Conservation (phyloP, 371 early-diverging fungal genomes). For the Encephalitozoon romaleae region DNA sequence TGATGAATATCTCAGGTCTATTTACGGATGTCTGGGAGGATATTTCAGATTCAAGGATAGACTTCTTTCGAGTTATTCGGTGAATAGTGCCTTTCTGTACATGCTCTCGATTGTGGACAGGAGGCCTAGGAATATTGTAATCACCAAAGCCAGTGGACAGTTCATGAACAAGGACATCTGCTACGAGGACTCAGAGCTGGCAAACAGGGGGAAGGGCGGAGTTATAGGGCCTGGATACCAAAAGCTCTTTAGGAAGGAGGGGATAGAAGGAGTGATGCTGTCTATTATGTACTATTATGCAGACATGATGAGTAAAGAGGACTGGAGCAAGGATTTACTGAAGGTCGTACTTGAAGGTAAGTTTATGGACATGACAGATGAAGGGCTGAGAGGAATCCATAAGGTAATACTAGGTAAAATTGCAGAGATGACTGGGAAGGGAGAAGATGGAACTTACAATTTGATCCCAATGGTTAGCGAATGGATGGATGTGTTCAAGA, state of each 20-base stretch:
- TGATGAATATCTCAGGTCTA: not conserved
- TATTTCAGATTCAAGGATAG: constrained; percentile 19
- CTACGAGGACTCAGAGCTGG: not conserved
- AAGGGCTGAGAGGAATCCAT: not conserved
- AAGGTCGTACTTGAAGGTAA: not conserved
- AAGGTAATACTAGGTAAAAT: not conserved
- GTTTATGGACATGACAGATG: not conserved
- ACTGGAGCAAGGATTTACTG: constrained; percentile 15
- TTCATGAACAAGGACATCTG: constrained; percentile 39
- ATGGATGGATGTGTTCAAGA: not conserved
- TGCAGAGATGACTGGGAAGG: not conserved
- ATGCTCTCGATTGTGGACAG: constrained; percentile 38
- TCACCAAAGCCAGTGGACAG: constrained; percentile 18
- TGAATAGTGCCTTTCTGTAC: constrained; percentile 36
- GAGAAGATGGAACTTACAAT: not conserved
- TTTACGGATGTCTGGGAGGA: not conserved
- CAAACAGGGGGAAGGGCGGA: constrained; percentile 16
- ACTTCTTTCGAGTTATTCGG: constrained; percentile 34
- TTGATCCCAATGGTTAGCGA: not conserved
- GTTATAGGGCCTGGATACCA: constrained; percentile 52
- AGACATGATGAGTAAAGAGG: constrained; percentile 10
- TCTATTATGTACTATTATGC: constrained; percentile 44
- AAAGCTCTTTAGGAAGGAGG: constrained; percentile 41
- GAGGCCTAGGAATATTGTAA: constrained; percentile 28
- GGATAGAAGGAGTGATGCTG: constrained; percentile 50